Base-by-base conservation (phyloP, 2,329 filamentous ascomycete genomes). In the Pestalotiopsis sp. region DNA sequence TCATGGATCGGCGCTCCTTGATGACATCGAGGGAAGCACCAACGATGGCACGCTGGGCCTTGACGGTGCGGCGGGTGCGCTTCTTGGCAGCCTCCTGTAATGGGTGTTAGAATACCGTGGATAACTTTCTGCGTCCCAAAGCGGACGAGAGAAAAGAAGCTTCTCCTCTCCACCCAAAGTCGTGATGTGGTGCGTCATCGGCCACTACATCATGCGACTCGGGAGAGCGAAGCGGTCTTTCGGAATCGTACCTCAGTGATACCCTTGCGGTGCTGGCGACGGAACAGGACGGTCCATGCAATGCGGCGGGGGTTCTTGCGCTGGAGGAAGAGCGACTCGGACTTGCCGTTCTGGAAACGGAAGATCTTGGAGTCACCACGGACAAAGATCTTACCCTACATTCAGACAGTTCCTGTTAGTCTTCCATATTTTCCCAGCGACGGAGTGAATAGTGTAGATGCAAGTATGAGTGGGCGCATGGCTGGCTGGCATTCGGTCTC, bases 251-350 rank as follows among this genome's bases (percentile, higher is more conserved):
- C 96, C 95, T 99, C 96, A 90, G 95, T 97, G 88, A 98, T 97
- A 92, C 96, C 96, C 94, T 99, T 99, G 90, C 95, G 96, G 92
- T 98, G 95, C 88, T 97, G 93, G 87, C 95, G 93, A 85, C 96
- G 92, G 93, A 93, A 99, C 75, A 99, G 93, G 80, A 95, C 92
- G 77, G 96, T 99, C 96, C 96, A 99, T 78, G 95, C 92, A 86
- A 99, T 98, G 84, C 95, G 94, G 86, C 96, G 95, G 84, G 96
- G 96, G 92, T 99, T 99, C 94, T 99, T 99, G 90, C 96, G 95
- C 91, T 99, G 96, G 79, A 98, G 93, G 92, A 99, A 99, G 78
- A 99, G 93, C 77, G 94, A 97, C 89, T 99, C 96, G 87, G 94
- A 95, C 90, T 99, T 99, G 89, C 96, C 94, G 88, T 97, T 98